Conservation (phyloP, 2,329 filamentous ascomycete species). For the Xylaria sp. region DNA sequence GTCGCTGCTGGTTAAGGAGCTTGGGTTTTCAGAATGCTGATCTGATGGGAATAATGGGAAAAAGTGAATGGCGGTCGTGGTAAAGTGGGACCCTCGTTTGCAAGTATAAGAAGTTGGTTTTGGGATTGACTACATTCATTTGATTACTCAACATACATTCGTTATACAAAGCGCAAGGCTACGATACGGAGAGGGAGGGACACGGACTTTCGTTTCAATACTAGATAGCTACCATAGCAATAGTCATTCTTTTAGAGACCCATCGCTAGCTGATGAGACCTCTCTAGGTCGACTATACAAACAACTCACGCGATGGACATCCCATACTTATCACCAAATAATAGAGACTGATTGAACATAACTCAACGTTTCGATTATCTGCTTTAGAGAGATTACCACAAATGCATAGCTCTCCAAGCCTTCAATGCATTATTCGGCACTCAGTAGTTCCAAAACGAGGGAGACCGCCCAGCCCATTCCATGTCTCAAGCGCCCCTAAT, state of each 20-base stretch:
- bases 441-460: too few species aligned
- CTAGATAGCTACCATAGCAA: background rate
- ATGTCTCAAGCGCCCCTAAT: background rate
- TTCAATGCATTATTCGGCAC: background rate
- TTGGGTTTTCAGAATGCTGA: background rate
- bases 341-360: background rate
- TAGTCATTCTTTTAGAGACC: background rate
- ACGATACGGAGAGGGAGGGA: background rate
- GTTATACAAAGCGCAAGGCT: background rate
- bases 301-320: background rate
- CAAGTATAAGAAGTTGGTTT: background rate
- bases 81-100: background rate
- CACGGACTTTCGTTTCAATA: background rate
- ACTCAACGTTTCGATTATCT: background rate
- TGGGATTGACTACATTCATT: background rate
- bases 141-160: background rate
- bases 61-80: background rate
- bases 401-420: constrained; percentile 1
- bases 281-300: background rate
- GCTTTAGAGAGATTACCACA: background rate
- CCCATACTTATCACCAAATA: background rate
- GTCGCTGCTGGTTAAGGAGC: constrained; percentile 27
- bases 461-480: too few species aligned
- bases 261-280: background rate
- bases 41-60: background rate